phyloP scores from a whole-genome alignment of 108 stramenopile genomes.

The Aurantiochytrium sp. region DNA sequence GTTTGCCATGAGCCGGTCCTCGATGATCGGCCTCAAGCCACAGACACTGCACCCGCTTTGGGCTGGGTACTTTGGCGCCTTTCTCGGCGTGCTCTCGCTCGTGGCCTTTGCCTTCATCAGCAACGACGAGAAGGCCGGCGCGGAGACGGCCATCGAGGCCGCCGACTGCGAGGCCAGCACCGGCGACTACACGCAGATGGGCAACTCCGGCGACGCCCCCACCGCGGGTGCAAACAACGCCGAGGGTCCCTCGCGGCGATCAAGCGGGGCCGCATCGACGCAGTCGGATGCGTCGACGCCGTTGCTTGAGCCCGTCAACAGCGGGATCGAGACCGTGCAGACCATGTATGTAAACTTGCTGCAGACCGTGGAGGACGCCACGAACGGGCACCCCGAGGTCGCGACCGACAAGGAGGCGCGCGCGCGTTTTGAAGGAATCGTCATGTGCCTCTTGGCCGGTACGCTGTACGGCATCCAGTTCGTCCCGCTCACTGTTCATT shows the following conservation, averaged over 20 bases:
- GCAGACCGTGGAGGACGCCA: neutral
- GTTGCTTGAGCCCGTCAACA: neutral
- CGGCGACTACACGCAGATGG: too few relatives aligned
- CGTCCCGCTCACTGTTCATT: neutral
- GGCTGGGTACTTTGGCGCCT: neutral
- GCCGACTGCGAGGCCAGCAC: too few relatives aligned
- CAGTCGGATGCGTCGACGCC: neutral
- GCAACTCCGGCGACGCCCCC: too few relatives aligned
- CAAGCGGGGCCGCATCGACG: too few relatives aligned
- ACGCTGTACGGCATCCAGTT: constrained; percentile 25
- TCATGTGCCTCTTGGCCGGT: neutral
- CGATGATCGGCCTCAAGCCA: constrained; percentile 3
- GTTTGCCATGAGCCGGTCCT: neutral
- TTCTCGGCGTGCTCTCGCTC: constrained; percentile 13
- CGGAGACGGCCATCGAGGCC: too few relatives aligned
- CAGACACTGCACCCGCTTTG: neutral
- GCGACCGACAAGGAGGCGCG: neutral
- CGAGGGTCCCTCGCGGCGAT: too few relatives aligned
- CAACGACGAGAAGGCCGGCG: neutral
- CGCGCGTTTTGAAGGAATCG: neutral
- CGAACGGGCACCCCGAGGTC: neutral
- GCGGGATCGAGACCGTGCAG: neutral
- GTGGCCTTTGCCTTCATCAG: neutral
- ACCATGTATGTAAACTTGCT: neutral
- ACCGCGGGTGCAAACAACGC: too few relatives aligned